Evolutionary conservation across 2,329 filamentous ascomycete species (phyloP), one percentile per base, ranked within the genome.

Genomic region (Colletotrichum trifolii): DNA sequence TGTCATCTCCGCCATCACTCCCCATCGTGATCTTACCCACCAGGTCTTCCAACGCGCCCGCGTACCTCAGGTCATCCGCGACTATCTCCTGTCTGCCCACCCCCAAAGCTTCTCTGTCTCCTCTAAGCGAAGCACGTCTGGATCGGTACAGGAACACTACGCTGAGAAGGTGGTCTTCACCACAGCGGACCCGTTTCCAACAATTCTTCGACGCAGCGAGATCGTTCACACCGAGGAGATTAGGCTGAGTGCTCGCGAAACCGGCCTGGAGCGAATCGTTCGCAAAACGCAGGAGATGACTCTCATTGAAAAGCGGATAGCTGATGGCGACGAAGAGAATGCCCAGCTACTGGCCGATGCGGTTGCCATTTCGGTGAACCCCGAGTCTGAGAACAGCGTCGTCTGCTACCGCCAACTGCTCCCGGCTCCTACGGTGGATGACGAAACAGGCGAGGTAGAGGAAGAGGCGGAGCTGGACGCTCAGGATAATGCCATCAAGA

Each of bases 251-350:
- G 89, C 94, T 7, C 83, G 96, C 64, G 91, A 97, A 77, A 94
- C 93, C n/a, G 95, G 91, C 0, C 83, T 98, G 66, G 95, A 98
- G 75, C 89, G 95, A 13, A 95, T 96, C 38, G 90, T 93, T 71
- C 89, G 94, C 64, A 97, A 97, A 81, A 97, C 95, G 1, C 88
- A 92, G 64, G 95, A 98, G 77, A 87, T 98, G 80, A 83, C 87
- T 2, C 78, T 85, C 1, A 81, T 97, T 1, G 93, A 97, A 75
- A 92, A 90, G 75, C 89, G 89, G 54, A 83, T 95, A 8, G 79
- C 83, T 1, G 89, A 92, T 25, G 91, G 91, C 6, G 92, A 95
- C 61, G 88, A 93, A 40, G 86, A 89, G 8, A 86, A 87, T 47
- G 85, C 90, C 13, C 85, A 87, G 46, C 81, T 89, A 49, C 82